phyloP scores from a whole-genome alignment of 352 stramenopile genomes.

The Thalassiosira mediterranea region DNA sequence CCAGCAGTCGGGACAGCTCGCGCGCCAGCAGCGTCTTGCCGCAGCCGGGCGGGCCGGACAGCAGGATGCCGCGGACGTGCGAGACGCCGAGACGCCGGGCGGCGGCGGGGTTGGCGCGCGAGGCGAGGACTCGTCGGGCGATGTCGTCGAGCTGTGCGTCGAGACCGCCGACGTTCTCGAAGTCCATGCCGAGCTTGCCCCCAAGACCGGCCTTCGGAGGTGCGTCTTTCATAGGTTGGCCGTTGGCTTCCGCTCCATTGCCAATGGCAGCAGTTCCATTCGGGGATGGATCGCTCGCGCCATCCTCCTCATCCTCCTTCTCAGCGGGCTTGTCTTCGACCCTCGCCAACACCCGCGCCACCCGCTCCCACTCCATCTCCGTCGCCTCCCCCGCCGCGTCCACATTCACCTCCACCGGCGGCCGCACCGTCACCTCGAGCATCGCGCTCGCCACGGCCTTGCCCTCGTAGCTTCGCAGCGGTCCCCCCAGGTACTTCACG shows the following conservation, averaged over 20 bases:
- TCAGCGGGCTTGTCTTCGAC: constrained; percentile 15
- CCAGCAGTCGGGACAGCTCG: constrained; percentile 86
- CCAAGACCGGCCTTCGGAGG: constrained; percentile 25
- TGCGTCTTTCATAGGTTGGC: constrained; percentile 23
- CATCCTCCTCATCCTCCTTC: too few species aligned
- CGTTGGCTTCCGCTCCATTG: background rate
- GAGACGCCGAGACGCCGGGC: constrained; percentile 73
- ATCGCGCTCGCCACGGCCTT: constrained; percentile 46
- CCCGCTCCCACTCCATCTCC: constrained; percentile 21
- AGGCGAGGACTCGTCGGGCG: constrained; percentile 75
- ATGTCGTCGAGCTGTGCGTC: constrained; percentile 81
- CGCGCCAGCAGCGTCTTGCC: constrained; percentile 99
- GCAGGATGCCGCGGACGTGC: constrained; percentile 78
- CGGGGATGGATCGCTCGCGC: background rate
- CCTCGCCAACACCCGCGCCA: constrained; percentile 43
- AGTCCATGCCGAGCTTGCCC: constrained; percentile 66
- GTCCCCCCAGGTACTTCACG: constrained; percentile 77
- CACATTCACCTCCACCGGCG: constrained; percentile 15
- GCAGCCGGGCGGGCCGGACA: constrained; percentile 81
- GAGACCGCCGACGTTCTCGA: constrained; percentile 80
- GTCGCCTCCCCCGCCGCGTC: constrained; percentile 14
- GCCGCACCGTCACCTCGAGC: constrained; percentile 19
- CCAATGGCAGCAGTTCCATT: too few species aligned
- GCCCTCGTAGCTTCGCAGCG: constrained; percentile 64
- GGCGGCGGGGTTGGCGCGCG: constrained; percentile 65